Base-by-base conservation (phyloP, 768 basidiomycete species). In the Omphalotus guepiniiformis region DNA sequence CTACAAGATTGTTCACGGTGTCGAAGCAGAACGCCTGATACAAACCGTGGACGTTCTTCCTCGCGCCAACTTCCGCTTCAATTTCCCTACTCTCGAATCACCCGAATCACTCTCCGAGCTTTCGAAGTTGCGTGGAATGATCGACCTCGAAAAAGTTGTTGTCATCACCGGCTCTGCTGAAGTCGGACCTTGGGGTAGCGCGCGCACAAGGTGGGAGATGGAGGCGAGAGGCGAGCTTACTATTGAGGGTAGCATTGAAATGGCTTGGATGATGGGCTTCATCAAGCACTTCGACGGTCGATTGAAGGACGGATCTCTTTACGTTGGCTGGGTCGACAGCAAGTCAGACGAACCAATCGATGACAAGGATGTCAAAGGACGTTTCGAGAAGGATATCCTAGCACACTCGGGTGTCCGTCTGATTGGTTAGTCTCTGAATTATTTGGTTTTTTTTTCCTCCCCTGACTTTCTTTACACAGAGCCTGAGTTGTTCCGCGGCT, bases 161-260 rank as follows among this genome's bases (percentile, higher is more conserved):
- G 96, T 99, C 48, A 75, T 97, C 60, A 95, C 96, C 36, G 96
- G 96, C 52, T 98, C 91, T 64, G 95, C 88, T 26, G 96, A 99
- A 65, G 92, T 98, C 42, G 88, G 96, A 2, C 96, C 96, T 11
- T 99, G 95, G 94, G 96, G 96, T 55, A 93, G 91, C 61, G 88
- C 95, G 13, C 83, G 96, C 50, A 99, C 96, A 2, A 83, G 96
- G 50, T 99, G 96, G 96, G 96, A 99, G 72, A 98, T 99, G 93
- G 96, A 99, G 63, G 94, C 93, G 38, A 79, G 83, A 38, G 95
- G 96, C n/a, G 85, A 95, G 60, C 87, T 98, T 67, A 93, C 94
- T 1, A 94, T 98, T 57, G 88, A 96, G 65, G 96, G 96, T 16
- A 92, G 91, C 60, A 96, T 99, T 59, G 96, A 99, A 72, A 95